A percentile compares a stretch with the other conserved stretches of the same genome.
phyloP scores from a whole-genome alignment of 805 yeast species.

The Wickerhamiella alocasiicola region DNA sequence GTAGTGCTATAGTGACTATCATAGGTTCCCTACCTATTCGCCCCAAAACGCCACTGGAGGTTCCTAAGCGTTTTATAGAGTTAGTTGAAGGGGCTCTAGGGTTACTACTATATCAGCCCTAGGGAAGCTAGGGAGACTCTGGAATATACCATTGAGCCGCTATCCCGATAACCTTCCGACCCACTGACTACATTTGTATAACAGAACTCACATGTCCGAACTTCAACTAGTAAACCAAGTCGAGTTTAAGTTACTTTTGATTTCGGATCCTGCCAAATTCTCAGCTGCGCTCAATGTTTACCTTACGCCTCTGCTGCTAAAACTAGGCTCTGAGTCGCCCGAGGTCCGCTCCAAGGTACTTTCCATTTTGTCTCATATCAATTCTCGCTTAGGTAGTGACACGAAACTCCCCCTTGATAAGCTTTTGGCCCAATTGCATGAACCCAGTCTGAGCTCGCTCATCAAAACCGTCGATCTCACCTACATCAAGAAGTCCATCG shows the following conservation, averaged over 20 bases:
- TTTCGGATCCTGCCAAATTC: conserved; percentile 53
- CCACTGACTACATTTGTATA: no score
- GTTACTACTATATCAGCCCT: no score
- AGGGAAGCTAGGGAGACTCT: no score
- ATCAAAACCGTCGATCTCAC: conserved; percentile 29
- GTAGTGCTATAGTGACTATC: no score
- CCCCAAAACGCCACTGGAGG: no score
- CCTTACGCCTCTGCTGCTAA: conserved; percentile 65
- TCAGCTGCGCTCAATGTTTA: conserved; percentile 48
- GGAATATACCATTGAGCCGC: no score
- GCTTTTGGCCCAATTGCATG: conserved; percentile 49
- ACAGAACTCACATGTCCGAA: conserved; percentile 18
- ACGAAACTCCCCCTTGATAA: conserved; percentile 44
- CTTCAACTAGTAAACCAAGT: conserved; percentile 40
- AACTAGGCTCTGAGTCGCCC: conserved; percentile 57
- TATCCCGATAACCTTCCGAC: no score
- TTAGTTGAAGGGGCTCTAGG: no score
- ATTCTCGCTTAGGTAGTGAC: conserved; percentile 25
- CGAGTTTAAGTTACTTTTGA: conserved; percentile 68
- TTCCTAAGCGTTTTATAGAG: no score
- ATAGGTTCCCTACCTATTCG: no score
- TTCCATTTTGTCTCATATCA: conserved; percentile 51
- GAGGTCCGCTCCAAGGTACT: conserved; percentile 57
- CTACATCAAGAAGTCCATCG: conserved; percentile 57
- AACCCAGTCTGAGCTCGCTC: conserved; percentile 28